Conservation (phyloP, 1,139 yeast genomes). For the Magnusiomyces fungicola region DNA sequence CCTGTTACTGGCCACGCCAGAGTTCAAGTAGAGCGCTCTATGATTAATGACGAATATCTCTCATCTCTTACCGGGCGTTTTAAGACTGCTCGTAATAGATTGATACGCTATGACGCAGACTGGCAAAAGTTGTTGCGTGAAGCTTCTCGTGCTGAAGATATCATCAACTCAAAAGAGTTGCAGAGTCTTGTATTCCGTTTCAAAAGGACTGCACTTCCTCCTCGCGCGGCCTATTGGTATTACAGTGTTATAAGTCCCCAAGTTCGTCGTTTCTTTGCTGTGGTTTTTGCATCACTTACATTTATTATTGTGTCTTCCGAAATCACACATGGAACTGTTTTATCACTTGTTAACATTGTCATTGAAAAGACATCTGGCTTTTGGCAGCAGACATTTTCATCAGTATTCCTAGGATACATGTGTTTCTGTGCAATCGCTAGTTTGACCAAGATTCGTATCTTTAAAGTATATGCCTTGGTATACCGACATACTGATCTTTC, state of each 20-base stretch:
- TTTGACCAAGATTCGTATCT: slow-evolving; percentile 58
- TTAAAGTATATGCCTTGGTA: slow-evolving; percentile 71
- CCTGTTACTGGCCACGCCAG: slow-evolving; percentile 19
- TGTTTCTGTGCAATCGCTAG: slow-evolving; percentile 57
- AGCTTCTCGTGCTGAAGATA: slow-evolving; percentile 33
- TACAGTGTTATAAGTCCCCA: slow-evolving; percentile 43
- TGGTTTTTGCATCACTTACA: slow-evolving; percentile 42
- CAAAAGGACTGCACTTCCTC: slow-evolving; percentile 31
- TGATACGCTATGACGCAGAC: slow-evolving; percentile 33
- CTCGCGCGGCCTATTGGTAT: slow-evolving; percentile 35
- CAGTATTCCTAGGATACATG: slow-evolving; percentile 56
- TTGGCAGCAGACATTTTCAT: slow-evolving; percentile 34
- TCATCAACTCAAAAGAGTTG: slow-evolving; percentile 20
- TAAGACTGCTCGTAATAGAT: slow-evolving; percentile 25
- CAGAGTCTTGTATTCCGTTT: slow-evolving; percentile 26
- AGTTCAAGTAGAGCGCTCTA: slow-evolving; percentile 23
- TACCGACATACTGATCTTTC: slow-evolving; percentile 62
- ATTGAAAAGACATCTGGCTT: slow-evolving; percentile 31
- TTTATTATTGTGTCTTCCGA: slow-evolving; percentile 63
- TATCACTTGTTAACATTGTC: slow-evolving; percentile 54
- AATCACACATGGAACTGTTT: slow-evolving; percentile 58
- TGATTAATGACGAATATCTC: slow-evolving; percentile 26
- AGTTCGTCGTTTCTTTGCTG: slow-evolving; percentile 37
- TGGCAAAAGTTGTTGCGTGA: slow-evolving; percentile 37
- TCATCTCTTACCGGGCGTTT: slow-evolving; percentile 24